Evolutionary conservation across 345 rosid species (phyloP).

Genomic region (Corchorus olitorius): DNA sequence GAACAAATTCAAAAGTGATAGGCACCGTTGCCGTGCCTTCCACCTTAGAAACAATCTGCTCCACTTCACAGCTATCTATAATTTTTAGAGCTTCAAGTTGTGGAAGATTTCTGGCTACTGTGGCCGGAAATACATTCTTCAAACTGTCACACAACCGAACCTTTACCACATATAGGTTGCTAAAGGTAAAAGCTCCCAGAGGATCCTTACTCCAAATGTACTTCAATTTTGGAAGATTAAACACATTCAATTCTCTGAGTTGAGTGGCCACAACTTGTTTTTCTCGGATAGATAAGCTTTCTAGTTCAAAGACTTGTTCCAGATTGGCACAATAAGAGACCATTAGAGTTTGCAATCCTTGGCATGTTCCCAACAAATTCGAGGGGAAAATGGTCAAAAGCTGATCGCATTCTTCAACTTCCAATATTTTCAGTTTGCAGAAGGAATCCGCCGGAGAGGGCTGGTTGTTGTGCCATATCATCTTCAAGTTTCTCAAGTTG

Average conservation of each 20-base stretch:
- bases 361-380: neutral
- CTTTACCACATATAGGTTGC: neutral
- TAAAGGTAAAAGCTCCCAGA: neutral
- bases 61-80: neutral
- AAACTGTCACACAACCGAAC: neutral
- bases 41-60: constrained; percentile 17
- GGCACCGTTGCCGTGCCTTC: neutral
- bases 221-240: constrained; percentile 2
- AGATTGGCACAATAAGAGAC: neutral
- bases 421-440: constrained; percentile 9
- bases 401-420: neutral
- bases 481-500: constrained; percentile 19
- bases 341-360: neutral
- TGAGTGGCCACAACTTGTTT: too few relatives aligned
- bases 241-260: neutral
- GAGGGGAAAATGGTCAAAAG: constrained; percentile 17
- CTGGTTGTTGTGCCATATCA: constrained; percentile 23
- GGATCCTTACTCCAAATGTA: constrained; percentile 7
- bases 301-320: constrained; percentile 1
- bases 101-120: constrained; percentile 20
- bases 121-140: constrained; percentile 20
- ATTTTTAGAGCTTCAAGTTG: constrained; percentile 14
- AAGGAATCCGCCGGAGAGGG: constrained; percentile 23
- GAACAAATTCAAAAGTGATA: constrained; percentile 7
- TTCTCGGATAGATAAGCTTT: neutral